Evolutionary conservation across 2,329 filamentous ascomycete genomes (phyloP).

Genomic region (Fusarium scirpi): DNA sequence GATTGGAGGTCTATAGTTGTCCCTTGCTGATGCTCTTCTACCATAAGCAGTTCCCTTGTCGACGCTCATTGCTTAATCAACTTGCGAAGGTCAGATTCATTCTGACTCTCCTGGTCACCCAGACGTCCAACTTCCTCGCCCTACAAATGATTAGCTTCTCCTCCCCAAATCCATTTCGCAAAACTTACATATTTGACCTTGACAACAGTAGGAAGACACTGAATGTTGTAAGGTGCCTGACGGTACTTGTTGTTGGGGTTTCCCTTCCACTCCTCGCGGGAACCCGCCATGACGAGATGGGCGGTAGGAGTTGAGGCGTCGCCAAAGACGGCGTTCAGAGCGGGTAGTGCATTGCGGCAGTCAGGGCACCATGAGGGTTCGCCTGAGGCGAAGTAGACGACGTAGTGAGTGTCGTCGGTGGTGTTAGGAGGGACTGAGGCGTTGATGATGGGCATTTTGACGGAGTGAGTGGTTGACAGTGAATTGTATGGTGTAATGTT

Average conservation of each 20-base stretch:
- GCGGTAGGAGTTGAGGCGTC: conserved; percentile 42
- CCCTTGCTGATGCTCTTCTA: no score
- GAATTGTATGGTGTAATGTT: not conserved
- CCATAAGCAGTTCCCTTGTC: not conserved
- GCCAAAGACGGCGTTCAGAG: conserved; percentile 43
- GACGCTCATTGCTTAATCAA: conserved; percentile 7
- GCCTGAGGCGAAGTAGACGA: conserved; percentile 50
- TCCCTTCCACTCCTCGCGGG: conserved; percentile 43
- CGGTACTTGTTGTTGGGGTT: conserved; percentile 46
- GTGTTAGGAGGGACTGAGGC: conserved; percentile 43
- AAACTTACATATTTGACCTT: conserved; percentile 43
- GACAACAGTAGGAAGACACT: conserved; percentile 46
- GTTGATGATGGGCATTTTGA: conserved; percentile 46
- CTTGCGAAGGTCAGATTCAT: conserved; percentile 44
- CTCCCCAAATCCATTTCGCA: fast-evolving
- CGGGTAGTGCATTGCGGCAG: conserved; percentile 45
- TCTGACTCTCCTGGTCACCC: conserved; percentile 46
- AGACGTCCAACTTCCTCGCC: conserved; percentile 46
- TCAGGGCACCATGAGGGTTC: conserved; percentile 49
- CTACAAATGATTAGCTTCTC: conserved; percentile 4
- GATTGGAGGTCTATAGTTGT: not conserved
- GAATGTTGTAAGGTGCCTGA: conserved; percentile 43
- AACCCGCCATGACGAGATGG: conserved; percentile 45
- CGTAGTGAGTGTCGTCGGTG: conserved; percentile 44
- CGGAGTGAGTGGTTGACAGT: not conserved